Conservation (phyloP, 2,329 filamentous ascomycete species). For the Talaromyces sp. region DNA sequence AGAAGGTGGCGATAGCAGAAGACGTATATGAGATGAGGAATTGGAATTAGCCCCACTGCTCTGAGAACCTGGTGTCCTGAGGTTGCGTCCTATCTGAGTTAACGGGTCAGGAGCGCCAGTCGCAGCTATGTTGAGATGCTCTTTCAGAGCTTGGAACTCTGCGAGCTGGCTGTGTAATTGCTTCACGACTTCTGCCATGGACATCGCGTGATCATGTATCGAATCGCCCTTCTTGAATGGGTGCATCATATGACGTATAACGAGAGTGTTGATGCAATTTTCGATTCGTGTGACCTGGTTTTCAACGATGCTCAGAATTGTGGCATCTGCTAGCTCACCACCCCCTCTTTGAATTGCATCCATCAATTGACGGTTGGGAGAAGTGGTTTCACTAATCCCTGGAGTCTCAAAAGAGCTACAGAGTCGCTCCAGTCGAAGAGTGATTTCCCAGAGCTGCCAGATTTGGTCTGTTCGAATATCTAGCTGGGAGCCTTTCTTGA, state of each 20-base stretch:
- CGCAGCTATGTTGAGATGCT: constrained; percentile 29
- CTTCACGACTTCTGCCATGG: constrained; percentile 65
- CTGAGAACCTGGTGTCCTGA: constrained; percentile 6
- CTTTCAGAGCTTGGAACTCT: constrained; percentile 41
- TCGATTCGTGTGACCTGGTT: constrained; percentile 96
- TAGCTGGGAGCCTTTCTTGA: constrained; percentile 61
- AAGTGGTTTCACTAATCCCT: constrained; percentile 61
- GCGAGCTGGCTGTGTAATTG: constrained; percentile 41
- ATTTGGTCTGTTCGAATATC: constrained; percentile 81
- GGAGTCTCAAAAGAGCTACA: constrained; percentile 81
- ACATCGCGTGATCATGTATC: constrained; percentile 70
- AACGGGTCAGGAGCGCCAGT: constrained; percentile 4
- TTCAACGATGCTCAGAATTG: constrained; percentile 84
- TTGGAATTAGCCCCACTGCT: constrained; percentile 7
- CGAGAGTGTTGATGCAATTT: constrained; percentile 64
- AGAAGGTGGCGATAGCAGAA: constrained; percentile 4
- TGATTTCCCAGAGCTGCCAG: constrained; percentile 87
- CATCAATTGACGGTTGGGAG: constrained; percentile 78
- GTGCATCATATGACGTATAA: constrained; percentile 72
- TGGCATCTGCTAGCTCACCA: constrained; percentile 82
- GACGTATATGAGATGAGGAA: constrained; percentile 11
- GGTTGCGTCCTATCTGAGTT: constrained; percentile 4
- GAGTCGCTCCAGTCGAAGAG: constrained; percentile 84
- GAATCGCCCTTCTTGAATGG: constrained; percentile 61
- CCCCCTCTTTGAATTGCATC: constrained; percentile 69